These are phyloP conservation scores for Debaryomyces psychrophilus DNA, from an alignment of 1,139 yeast species.

Conservation along the genomic window DNA sequence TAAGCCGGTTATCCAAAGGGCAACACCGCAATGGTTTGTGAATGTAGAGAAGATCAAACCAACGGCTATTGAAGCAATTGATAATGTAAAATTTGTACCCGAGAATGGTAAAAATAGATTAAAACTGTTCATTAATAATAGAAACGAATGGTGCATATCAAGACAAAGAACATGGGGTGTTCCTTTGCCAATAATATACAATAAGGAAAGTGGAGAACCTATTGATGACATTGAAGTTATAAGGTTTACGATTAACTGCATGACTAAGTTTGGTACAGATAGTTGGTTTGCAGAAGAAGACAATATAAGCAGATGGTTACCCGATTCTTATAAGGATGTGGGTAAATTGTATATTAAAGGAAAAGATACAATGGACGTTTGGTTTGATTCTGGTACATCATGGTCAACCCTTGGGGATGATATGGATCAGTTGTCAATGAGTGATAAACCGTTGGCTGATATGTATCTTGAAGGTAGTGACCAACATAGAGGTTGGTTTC, in stretches of 20 bases:
- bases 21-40: slow-evolving; percentile 98
- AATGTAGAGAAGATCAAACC: slow-evolving; percentile 76
- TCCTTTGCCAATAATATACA: slow-evolving; percentile 86
- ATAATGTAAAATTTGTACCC: slow-evolving; percentile 71
- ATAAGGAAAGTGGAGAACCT: slow-evolving; percentile 60
- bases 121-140: slow-evolving; percentile 67
- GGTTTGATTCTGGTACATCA: slow-evolving; percentile 97
- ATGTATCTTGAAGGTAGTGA: slow-evolving; percentile 92
- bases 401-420: slow-evolving; percentile 70
- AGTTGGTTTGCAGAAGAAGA: slow-evolving; percentile 72
- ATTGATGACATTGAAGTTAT: slow-evolving; percentile 55
- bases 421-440: slow-evolving; percentile 20
- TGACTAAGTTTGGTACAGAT: slow-evolving; percentile 66
- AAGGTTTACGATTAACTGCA: slow-evolving; percentile 53
- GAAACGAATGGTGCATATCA: slow-evolving; percentile 97
- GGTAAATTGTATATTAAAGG: slow-evolving; percentile 61
- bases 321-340: slow-evolving; percentile 37
- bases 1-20: slow-evolving; percentile 89
- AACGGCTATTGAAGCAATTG: slow-evolving; percentile 60
- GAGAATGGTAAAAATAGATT: slow-evolving; percentile 71
- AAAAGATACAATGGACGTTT: slow-evolving; percentile 94
- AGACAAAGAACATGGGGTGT: slow-evolving; percentile 99
- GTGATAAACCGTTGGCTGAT: slow-evolving; percentile 58
- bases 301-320: slow-evolving; percentile 73
- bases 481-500: slow-evolving; percentile 99